phyloP scores from a whole-genome alignment of 768 basidiomycete genomes.

The Tricholoma sp. region DNA sequence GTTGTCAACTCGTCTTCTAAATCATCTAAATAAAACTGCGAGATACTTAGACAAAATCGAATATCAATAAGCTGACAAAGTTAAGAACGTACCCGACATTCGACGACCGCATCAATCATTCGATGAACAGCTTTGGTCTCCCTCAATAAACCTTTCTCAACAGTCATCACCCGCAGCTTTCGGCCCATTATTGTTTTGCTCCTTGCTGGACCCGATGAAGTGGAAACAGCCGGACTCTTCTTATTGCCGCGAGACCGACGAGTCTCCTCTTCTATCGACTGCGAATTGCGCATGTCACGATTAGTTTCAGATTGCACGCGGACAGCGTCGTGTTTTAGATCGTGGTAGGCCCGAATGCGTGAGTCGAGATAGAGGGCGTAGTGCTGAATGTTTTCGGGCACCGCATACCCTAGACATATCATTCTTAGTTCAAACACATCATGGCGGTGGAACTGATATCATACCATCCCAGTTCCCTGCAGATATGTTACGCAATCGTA shows the following conservation, averaged over 20 bases:
- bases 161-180: slow-evolving; percentile 85
- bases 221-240: slow-evolving; percentile 9
- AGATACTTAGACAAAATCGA: slow-evolving; percentile 1
- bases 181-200: slow-evolving; percentile 79
- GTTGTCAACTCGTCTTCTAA: slow-evolving; percentile 89
- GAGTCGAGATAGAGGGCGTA: slow-evolving; percentile 89
- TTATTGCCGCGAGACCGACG: slow-evolving; percentile 28
- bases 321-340: slow-evolving; percentile 91
- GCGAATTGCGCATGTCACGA: slow-evolving; percentile 71
- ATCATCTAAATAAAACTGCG: slow-evolving; percentile 89
- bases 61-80: slow-evolving; percentile 2
- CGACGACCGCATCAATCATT: slow-evolving; percentile 83
- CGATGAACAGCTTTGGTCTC: slow-evolving; percentile 90
- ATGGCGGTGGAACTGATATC: slow-evolving; percentile 8
- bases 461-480: slow-evolving; percentile 85
- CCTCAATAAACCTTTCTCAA: slow-evolving; percentile 91
- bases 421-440: background rate
- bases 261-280: slow-evolving; percentile 56
- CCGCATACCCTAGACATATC: slow-evolving; percentile 60
- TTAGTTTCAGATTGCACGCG: slow-evolving; percentile 92
- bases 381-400: slow-evolving; percentile 80
- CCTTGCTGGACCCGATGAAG: slow-evolving; percentile 38
- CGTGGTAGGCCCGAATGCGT: slow-evolving; percentile 81
- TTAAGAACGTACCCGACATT: slow-evolving; percentile 67
- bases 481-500: slow-evolving; percentile 78